A percentile compares a stretch with the other conserved stretches of the same genome.
Evolutionary conservation across 2,329 filamentous ascomycete genomes (phyloP).

Genomic region (Curvularia sp.): DNA sequence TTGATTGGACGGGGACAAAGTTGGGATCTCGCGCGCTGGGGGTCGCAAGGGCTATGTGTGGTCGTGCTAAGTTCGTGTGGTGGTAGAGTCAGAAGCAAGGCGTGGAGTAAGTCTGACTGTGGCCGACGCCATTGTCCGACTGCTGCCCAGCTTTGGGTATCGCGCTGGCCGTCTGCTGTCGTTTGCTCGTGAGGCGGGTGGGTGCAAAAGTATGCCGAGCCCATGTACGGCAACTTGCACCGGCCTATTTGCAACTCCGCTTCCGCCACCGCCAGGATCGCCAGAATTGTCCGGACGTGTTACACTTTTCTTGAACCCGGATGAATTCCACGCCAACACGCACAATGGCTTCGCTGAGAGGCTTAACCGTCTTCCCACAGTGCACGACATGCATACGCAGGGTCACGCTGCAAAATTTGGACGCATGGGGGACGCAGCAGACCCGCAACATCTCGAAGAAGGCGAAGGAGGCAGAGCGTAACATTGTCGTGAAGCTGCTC

Average conservation of each 20-base stretch:
- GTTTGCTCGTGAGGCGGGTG: constrained; percentile 36
- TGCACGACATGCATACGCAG: constrained; percentile 51
- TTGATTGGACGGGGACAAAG: constrained; percentile 32
- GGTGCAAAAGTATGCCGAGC: constrained; percentile 28
- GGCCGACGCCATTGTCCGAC: constrained; percentile 42
- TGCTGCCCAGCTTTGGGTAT: constrained; percentile 26
- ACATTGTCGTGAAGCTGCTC: constrained; percentile 60
- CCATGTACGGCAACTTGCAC: constrained; percentile 23
- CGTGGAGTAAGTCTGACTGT: constrained; percentile 7
- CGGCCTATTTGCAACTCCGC: constrained; percentile 30
- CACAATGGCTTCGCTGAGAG: constrained; percentile 46
- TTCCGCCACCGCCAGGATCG: constrained; percentile 37
- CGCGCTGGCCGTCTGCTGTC: constrained; percentile 36
- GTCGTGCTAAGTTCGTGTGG: constrained; percentile 12
- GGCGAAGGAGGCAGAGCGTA: constrained; percentile 51
- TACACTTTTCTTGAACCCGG: constrained; percentile 23
- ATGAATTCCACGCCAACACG: constrained; percentile 22
- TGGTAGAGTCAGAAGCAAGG: constrained; percentile 2
- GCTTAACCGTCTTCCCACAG: constrained; percentile 47
- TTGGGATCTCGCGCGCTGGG: constrained; percentile 26
- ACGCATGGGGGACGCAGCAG: constrained; percentile 46
- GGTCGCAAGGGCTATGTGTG: constrained; percentile 22
- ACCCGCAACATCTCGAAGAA: constrained; percentile 56
- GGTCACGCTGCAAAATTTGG: constrained; percentile 41
- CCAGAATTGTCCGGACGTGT: constrained; percentile 32